Base-by-base conservation (phyloP, 1,284 basidiomycete species). In the Mycena sp. region DNA sequence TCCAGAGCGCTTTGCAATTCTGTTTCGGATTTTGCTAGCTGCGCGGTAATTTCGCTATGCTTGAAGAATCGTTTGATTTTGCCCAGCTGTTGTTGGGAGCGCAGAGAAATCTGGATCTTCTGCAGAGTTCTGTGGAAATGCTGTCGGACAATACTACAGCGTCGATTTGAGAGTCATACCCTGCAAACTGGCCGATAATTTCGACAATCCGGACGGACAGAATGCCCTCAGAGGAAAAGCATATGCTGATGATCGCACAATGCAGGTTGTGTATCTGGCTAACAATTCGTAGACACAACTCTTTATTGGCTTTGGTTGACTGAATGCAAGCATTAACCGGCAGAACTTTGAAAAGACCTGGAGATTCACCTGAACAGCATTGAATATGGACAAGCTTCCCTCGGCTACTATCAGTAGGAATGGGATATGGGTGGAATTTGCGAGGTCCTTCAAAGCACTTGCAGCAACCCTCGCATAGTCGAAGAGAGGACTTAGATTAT, bases 41-140 rank as follows among this genome's bases (percentile, higher is more conserved):
- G 30, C 4, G 12, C 19, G 12, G 23, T 26, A n/a, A 45, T 26
- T 45, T 59, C 57, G 29, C 51, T 10, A 6, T 51, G 57, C 16
- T 40, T 14, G 17, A 59, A 14, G n/a, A 59, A 52, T 30, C 57
- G 57, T n/a, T 62, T 30, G 40, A 62, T 37, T 32, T 52, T 55
- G 11, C 61, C 49, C 2, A 59, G 41, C 40, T 59, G 48, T 6
- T 51, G 48, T 12, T 58, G 46, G 6, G 25, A n/a, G 14, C 44
- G 38, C 14, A 58, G 16, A 1, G 40, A 51, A 21, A 14, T 45
- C n/a, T 29, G 41, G 11, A 59, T 28, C 12, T 25, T 52, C 30
- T 29, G 38, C 10, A 59, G 30, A 17, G 49, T 45, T 17, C 57
- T 59, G n/a, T n/a, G n/a, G n/a, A n/a, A n/a, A n/a, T n/a, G n/a